Percentiles rank a stretch among this genome's conserved stretches.
Conservation (phyloP, 768 basidiomycete species). For the Mycena latifolia region DNA sequence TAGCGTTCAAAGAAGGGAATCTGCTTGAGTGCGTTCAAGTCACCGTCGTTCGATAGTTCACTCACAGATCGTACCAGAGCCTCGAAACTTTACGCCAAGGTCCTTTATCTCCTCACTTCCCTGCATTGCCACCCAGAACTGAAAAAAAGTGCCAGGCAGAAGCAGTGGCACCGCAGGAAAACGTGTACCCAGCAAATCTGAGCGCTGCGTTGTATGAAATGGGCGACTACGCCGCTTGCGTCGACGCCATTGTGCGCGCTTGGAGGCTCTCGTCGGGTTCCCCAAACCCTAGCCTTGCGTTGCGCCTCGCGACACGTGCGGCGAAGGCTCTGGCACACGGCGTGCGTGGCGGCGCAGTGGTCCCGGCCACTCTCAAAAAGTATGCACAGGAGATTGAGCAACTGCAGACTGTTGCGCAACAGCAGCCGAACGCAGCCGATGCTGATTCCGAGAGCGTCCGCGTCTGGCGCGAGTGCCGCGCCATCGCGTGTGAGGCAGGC, state of each 20-base stretch:
- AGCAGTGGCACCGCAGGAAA: conserved; percentile 34
- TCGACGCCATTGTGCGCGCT: conserved; percentile 39
- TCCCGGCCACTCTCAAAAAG: neutral
- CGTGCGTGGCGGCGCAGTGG: conserved; percentile 35
- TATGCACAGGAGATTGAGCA: conserved; percentile 20
- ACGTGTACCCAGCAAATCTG: conserved; percentile 43
- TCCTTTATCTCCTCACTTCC: neutral
- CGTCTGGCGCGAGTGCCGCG: conserved; percentile 36
- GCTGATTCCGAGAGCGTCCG: conserved; percentile 21
- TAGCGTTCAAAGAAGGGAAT: conserved; percentile 40
- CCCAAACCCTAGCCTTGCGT: conserved; percentile 27
- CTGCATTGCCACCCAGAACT: no score
- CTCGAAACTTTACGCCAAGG: conserved; percentile 31
- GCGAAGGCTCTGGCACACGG: conserved; percentile 42
- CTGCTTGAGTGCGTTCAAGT: no score
- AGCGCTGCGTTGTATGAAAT: conserved; percentile 46
- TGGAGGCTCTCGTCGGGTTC: conserved; percentile 22
- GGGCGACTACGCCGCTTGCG: conserved; percentile 39
- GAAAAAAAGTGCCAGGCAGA: no score
- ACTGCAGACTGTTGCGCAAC: conserved; percentile 22
- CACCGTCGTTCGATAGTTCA: no score
- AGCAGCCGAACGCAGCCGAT: neutral
- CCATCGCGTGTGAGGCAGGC: conserved; percentile 23
- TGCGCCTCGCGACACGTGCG: conserved; percentile 37
- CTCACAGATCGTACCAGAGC: no score